Conservation (phyloP, 257 asterid genomes). For the Fraxinus cuspidata region DNA sequence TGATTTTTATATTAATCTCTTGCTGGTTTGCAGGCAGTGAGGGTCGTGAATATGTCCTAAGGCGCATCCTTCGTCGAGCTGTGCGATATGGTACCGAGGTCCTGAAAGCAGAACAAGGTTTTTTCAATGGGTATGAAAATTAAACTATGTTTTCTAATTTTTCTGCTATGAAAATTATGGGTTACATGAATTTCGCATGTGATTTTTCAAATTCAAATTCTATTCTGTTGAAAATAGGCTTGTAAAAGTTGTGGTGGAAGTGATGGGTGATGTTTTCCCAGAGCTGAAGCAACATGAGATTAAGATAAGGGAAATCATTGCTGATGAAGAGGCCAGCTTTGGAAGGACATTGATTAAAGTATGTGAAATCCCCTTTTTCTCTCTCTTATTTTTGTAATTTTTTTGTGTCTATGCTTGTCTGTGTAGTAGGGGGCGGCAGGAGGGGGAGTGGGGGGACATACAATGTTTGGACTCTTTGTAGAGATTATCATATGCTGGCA, state of each 20-base stretch:
- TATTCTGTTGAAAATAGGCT: constrained; percentile 52
- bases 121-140: constrained; percentile 70
- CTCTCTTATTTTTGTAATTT: neutral
- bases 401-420: neutral
- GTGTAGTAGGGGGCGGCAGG: neutral
- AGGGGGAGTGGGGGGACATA: neutral
- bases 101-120: constrained; percentile 79
- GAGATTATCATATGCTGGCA: constrained; percentile 9
- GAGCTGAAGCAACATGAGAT: constrained; percentile 72
- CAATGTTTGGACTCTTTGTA: constrained; percentile 12
- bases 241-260: constrained; percentile 75
- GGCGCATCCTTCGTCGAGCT: constrained; percentile 97
- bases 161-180: constrained; percentile 5
- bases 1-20: constrained; percentile 12
- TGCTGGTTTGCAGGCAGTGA: constrained; percentile 70
- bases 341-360: constrained; percentile 88
- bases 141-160: neutral
- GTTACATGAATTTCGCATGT: constrained; percentile 1
- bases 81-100: constrained; percentile 98
- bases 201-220: constrained; percentile 21
- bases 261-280: constrained; percentile 84
- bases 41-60: constrained; percentile 95
- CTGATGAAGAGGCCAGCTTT: constrained; percentile 90
- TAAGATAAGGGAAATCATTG: constrained; percentile 71
- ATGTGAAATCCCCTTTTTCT: constrained; percentile 18